A percentile compares a stretch with the other conserved stretches of the same genome.
Evolutionary conservation across 805 yeast species (phyloP).

Genomic region (Scheffersomyces lignosus): DNA sequence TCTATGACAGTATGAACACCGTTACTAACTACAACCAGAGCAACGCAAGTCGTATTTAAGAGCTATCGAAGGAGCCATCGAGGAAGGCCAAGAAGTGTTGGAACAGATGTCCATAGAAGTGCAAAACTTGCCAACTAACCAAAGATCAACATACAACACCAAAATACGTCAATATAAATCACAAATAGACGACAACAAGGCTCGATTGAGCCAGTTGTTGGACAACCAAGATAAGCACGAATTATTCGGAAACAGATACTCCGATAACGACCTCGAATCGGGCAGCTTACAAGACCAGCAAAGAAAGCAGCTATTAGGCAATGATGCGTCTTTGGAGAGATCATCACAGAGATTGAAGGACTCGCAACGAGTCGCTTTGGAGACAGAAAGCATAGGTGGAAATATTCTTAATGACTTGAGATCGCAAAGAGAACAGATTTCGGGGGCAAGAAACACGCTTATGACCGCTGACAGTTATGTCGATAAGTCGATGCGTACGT

Average conservation of each 20-base stretch:
- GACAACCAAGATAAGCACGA: slow-evolving; percentile 74
- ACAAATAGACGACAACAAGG: slow-evolving; percentile 58
- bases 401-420: slow-evolving; percentile 84
- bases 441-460: slow-evolving; percentile 81
- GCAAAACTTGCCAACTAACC: slow-evolving; percentile 75
- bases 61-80: slow-evolving; percentile 66
- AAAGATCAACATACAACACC: slow-evolving; percentile 69
- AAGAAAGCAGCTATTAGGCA: slow-evolving; percentile 75
- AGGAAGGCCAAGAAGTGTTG: slow-evolving; percentile 74
- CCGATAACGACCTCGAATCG: slow-evolving; percentile 30
- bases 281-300: slow-evolving; percentile 56
- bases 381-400: slow-evolving; percentile 90
- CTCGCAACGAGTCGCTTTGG: slow-evolving; percentile 85
- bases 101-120: slow-evolving; percentile 90
- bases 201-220: slow-evolving; percentile 51
- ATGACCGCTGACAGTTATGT: slow-evolving; percentile 91
- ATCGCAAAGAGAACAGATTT: slow-evolving; percentile 90
- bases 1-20: neutral
- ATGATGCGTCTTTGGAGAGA: slow-evolving; percentile 78
- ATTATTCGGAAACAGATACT: slow-evolving; percentile 62
- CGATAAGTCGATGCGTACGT: slow-evolving; percentile 82
- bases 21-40: slow-evolving; percentile 27
- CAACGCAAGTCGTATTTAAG: slow-evolving; percentile 55
- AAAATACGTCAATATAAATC: slow-evolving; percentile 70
- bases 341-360: slow-evolving; percentile 82